Conservation (phyloP, 768 basidiomycete species). For the Lactarius pseudohatsudake region DNA sequence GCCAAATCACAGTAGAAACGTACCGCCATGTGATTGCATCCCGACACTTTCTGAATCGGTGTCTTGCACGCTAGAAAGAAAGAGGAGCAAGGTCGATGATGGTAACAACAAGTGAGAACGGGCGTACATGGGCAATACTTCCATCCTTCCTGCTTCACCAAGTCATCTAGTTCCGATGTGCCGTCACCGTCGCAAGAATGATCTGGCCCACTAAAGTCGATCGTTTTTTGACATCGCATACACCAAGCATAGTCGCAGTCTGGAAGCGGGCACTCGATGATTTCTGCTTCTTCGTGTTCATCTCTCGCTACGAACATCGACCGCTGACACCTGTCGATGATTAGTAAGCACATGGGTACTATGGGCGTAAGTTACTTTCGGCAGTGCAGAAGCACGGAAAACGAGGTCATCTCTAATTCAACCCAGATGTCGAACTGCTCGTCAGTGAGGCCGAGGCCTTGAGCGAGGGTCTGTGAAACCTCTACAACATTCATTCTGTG, state of each 20-base stretch:
- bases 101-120: too few species aligned
- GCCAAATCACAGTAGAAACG: conserved; percentile 30
- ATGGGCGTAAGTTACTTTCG: conserved; percentile 41
- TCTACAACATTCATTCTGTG: conserved; percentile 26
- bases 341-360: background rate
- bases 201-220: conserved; percentile 28
- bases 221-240: conserved; percentile 34
- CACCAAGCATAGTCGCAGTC: conserved; percentile 37
- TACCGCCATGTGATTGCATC: conserved; percentile 62
- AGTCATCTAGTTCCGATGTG: conserved; percentile 34
- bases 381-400: conserved; percentile 49
- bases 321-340: conserved; percentile 27
- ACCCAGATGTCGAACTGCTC: conserved; percentile 42
- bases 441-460: conserved; percentile 47
- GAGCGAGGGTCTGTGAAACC: conserved; percentile 45
- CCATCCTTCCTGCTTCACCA: conserved; percentile 37
- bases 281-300: conserved; percentile 31
- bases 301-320: conserved; percentile 35
- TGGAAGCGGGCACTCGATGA: conserved; percentile 35
- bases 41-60: conserved; percentile 50
- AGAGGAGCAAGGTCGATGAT: too few species aligned
- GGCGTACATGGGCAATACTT: conserved; percentile 36
- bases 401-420: conserved; percentile 48
- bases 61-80: conserved; percentile 44
- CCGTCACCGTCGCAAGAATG: conserved; percentile 36